A percentile compares a stretch with the other conserved stretches of the same genome.
These are phyloP conservation scores for Eucalyptus albens DNA, from an alignment of 345 rosid species.

Conservation along the genomic window DNA sequence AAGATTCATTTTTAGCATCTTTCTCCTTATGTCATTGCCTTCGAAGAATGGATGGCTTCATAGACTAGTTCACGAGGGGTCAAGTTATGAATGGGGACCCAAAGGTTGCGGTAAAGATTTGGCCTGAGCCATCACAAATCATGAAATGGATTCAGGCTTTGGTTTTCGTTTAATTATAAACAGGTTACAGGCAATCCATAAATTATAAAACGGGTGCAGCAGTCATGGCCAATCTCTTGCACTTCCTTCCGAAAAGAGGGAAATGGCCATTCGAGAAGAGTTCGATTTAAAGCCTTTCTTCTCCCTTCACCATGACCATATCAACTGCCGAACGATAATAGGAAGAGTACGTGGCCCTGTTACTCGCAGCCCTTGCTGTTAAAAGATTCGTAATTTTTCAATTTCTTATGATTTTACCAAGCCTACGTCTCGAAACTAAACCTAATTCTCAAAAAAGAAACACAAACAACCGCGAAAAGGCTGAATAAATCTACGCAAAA, in stretches of 20 bases:
- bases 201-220: neutral
- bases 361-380: neutral
- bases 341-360: neutral
- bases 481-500: conserved; percentile 15
- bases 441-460: neutral
- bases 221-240: too few species aligned
- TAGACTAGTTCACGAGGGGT: fast-evolving
- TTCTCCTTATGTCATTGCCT: neutral
- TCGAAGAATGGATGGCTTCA: neutral
- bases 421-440: neutral
- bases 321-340: too few species aligned
- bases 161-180: neutral
- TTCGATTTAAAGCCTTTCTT: too few species aligned
- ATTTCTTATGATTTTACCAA: neutral
- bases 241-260: too few species aligned
- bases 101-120: neutral
- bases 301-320: too few species aligned
- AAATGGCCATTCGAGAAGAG: too few species aligned
- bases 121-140: neutral
- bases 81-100: neutral
- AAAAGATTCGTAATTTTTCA: neutral
- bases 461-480: neutral
- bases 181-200: neutral
- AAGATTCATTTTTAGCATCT: neutral
- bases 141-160: neutral